Conservation (phyloP, 2,329 filamentous ascomycete genomes). For the Cordyceps sp. region DNA sequence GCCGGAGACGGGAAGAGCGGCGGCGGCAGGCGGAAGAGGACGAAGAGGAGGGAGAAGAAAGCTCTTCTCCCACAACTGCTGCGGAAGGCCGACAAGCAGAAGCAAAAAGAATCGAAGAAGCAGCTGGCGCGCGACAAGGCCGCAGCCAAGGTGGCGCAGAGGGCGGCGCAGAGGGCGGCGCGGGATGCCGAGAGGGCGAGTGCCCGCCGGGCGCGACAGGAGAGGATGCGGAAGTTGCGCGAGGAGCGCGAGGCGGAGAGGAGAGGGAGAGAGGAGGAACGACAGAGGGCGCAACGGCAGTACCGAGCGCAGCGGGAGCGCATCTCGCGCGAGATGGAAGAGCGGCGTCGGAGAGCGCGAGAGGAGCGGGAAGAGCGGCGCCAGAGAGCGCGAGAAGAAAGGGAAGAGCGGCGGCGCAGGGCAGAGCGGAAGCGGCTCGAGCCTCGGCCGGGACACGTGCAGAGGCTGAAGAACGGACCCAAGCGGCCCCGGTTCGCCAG, state of each 20-base stretch:
- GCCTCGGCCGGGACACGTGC: too few species aligned
- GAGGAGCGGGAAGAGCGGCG: too few species aligned
- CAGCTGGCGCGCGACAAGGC: constrained; percentile 4
- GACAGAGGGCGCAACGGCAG: constrained; percentile 7
- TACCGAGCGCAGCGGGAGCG: too few species aligned
- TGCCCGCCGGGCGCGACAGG: constrained; percentile 1
- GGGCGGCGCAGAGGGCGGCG: constrained; percentile 1
- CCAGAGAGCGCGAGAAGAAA: too few species aligned
- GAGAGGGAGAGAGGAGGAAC: constrained; percentile 4
- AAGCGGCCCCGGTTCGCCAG: too few species aligned
- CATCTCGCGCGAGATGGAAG: too few species aligned
- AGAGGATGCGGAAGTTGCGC: constrained; percentile 2
- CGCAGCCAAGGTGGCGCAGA: constrained; percentile 1
- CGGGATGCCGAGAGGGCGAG: constrained; percentile 1
- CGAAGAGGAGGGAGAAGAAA: constrained; percentile 6
- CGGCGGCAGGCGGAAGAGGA: neutral
- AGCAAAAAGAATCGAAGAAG: constrained; percentile 2
- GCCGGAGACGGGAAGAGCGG: neutral
- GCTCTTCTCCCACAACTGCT: constrained; percentile 6
- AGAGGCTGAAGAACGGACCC: too few species aligned
- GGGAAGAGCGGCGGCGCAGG: too few species aligned
- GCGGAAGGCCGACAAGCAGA: constrained; percentile 7
- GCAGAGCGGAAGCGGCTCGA: too few species aligned
- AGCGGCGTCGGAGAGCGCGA: too few species aligned
- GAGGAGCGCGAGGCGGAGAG: constrained; percentile 3